Evolutionary conservation across 208 protist genomes (phyloP), one percentile per base, ranked within the genome.

Genomic region (Tritrichomonas musculus): DNA sequence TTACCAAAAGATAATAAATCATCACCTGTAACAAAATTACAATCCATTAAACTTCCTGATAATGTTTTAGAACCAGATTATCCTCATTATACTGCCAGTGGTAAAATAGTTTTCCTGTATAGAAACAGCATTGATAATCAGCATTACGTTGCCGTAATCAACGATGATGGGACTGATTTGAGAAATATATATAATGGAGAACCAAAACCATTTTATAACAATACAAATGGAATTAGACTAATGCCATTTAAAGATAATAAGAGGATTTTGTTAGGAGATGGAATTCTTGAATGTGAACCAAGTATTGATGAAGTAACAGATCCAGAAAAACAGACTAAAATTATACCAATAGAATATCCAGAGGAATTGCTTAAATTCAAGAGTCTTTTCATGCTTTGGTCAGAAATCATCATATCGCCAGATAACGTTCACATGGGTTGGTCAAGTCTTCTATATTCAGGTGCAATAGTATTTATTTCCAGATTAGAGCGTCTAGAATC

Each of bases 171-270:
- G 17, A 88, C 1, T 9, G 57, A 88, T 39, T 57, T 53, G 27
- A 25, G 57, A 53, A 33, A 88, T 57, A 47, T 88, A 60, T 88
- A 57, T 22, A 11, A 47, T 20, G 77, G 77, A 22, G 41, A 4
- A 82, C n/a, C 20, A 27, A 53, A 88, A 17, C 17, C 41, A 55
- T 3, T 88, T 11, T 57, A 60, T 49, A 69, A 33, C n/a, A 82
- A 36, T 39, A 2, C 77, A 88, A 88, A 88, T 88, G 77, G 77
- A 11, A 20, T 88, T 36, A 53, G 77, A 88, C 14, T 53, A 39
- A 88, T 88, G 44, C 77, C 77, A 27, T 88, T 88, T 57, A 14
- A 25, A 57, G 77, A 88, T 39, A 88, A 88, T 27, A 88, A 88
- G 17, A 9, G 77, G 1, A 39, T 88, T 33, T n/a, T 88, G 2